These are phyloP conservation scores for Pleodorina starrii DNA, from an alignment of 139 green algal species.

Conservation along the genomic window DNA sequence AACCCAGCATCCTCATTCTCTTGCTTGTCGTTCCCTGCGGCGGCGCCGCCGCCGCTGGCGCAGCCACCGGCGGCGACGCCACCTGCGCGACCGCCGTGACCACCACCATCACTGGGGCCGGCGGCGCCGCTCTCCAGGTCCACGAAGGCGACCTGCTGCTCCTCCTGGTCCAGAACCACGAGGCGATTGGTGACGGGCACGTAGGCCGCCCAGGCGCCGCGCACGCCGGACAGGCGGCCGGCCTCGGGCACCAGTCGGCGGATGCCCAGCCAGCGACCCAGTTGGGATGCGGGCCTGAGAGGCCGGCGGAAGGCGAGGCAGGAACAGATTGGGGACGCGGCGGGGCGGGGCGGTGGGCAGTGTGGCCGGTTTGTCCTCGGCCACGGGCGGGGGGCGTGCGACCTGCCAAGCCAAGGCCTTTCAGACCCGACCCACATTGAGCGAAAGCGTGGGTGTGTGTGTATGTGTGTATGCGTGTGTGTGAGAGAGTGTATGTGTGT, in stretches of 20 bases:
- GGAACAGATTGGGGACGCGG: not conserved
- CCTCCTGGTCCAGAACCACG: constrained; percentile 7
- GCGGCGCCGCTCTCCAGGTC: not conserved
- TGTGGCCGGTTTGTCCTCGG: not conserved
- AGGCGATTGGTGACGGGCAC: not conserved
- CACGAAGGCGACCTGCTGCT: constrained; percentile 2
- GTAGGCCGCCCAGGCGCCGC: not conserved
- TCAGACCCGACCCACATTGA: no score
- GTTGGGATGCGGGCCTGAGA: not conserved
- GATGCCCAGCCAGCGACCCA: constrained; percentile 20
- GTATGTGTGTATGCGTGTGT: not conserved
- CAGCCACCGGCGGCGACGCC: not conserved
- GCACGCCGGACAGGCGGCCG: not conserved
- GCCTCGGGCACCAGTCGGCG: not conserved
- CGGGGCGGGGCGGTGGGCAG: not conserved
- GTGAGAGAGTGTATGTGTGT: no score
- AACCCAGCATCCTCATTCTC: no score
- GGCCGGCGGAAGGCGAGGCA: no score
- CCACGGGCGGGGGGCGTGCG: not conserved
- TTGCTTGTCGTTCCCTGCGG: no score
- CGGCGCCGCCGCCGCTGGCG: not conserved
- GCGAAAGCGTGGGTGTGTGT: not conserved
- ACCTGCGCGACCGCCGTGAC: not conserved
- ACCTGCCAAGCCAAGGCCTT: no score
- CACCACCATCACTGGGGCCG: not conserved